Conservation (phyloP, 139 green algal species). For the Micractinium sp. region DNA sequence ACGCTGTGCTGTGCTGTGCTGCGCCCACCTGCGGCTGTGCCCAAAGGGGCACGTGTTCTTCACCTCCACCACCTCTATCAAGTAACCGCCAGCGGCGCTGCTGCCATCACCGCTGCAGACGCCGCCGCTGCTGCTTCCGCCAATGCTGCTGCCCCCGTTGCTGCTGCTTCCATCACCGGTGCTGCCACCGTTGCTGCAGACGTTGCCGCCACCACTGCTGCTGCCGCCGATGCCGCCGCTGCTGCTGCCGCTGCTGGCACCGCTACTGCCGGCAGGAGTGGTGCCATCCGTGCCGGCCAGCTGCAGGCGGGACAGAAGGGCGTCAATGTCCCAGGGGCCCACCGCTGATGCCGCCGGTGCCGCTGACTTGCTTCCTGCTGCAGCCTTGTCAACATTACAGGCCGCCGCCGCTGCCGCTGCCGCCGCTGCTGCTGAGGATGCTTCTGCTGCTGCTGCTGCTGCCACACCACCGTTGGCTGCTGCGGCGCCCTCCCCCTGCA, state of each 20-base stretch:
- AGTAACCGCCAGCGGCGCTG: not conserved
- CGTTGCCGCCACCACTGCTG: not conserved
- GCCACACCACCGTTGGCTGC: not conserved
- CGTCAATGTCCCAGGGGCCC: constrained; percentile 24
- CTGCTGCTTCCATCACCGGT: not conserved
- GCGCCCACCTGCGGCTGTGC: constrained; percentile 7
- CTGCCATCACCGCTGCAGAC: not conserved
- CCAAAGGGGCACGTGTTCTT: constrained; percentile 83
- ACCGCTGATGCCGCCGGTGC: not conserved
- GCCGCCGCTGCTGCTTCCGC: not conserved
- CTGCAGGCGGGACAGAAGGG: constrained; percentile 24
- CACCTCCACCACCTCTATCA: constrained; percentile 76
- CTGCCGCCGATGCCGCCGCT: not conserved
- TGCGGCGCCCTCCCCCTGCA: not conserved
- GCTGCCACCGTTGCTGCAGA: not conserved
- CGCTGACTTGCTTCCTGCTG: not conserved
- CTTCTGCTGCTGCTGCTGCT: not conserved
- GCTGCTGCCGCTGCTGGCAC: not conserved
- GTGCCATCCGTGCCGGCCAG: not conserved
- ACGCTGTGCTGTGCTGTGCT: not conserved
- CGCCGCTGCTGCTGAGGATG: not conserved
- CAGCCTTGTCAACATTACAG: too few relatives aligned
- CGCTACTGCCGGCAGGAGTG: not conserved
- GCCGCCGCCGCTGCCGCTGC: not conserved
- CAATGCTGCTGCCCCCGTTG: not conserved